Evolutionary conservation across 495 filamentous ascomycete species (phyloP).

Genomic region (Trichoderma parareesei): DNA sequence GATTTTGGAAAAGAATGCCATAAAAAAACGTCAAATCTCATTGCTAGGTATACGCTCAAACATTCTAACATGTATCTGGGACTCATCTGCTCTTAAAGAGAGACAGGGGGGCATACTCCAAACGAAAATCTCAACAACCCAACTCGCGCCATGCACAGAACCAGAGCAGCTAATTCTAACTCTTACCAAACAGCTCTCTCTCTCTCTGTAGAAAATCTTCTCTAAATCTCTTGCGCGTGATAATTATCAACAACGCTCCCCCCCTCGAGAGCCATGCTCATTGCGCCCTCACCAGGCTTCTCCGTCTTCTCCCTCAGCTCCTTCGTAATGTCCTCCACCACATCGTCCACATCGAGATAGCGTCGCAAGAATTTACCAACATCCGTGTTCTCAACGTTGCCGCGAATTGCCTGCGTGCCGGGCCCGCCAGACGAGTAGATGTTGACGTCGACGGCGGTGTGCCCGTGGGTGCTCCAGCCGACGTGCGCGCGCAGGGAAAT

Average conservation of each 20-base stretch:
- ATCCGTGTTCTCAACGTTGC: slow-evolving; percentile 94
- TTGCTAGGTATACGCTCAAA: too few relatives aligned
- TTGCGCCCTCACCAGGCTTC: not conserved
- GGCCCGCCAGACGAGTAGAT: slow-evolving; percentile 63
- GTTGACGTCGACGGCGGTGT: slow-evolving; percentile 86
- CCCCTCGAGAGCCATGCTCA: not conserved
- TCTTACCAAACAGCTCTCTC: too few relatives aligned
- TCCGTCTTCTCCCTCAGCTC: slow-evolving; percentile 56
- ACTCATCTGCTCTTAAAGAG: too few relatives aligned
- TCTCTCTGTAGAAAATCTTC: too few relatives aligned
- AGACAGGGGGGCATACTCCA: too few relatives aligned
- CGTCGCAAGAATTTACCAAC: slow-evolving; percentile 70
- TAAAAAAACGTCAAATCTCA: too few relatives aligned
- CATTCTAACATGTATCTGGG: too few relatives aligned
- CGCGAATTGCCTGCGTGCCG: slow-evolving; percentile 46
- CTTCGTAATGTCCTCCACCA: slow-evolving; percentile 60
- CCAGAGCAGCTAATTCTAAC: not conserved
- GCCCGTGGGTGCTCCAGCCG: slow-evolving; percentile 88
- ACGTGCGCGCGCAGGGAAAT: slow-evolving; percentile 79
- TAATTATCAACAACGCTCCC: not conserved
- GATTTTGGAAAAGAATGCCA: too few relatives aligned
- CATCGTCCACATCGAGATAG: slow-evolving; percentile 65
- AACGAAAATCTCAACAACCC: not conserved
- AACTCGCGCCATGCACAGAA: not conserved
- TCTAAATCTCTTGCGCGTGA: not conserved